Base-by-base conservation (phyloP, 1,284 basidiomycete species). In the Ustilago curta region DNA sequence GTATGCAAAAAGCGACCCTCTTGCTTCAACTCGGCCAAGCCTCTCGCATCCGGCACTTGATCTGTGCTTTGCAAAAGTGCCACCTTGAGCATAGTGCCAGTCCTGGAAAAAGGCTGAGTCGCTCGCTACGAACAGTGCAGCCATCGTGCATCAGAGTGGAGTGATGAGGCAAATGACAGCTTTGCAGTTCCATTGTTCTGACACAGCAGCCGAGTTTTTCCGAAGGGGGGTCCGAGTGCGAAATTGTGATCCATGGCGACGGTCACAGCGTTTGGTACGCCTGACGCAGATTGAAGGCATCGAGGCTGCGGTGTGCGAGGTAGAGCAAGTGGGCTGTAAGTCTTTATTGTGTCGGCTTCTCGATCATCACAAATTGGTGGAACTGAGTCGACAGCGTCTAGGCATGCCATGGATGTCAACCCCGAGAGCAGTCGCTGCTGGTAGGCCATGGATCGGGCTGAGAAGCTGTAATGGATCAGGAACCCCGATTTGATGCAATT, bases 101-200 rank as follows among this genome's bases (percentile, higher is more conserved):
- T 37, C 11, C 7, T 27, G 9, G n/a, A n/a, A 45, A 23, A 27
- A 27, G 25, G 25, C 29, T 48, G 27, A 11, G 29, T 31, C 2
- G 27, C 9, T 48, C 29, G 47, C 31, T 31, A 31, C 29, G 27
- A 25, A 47, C 27, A 8, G 7, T 29, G 11, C 16, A 29, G 5
- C 23, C 14, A 7, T 25, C 8, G 2, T 18, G 45, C 23, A 31
- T n/a, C 8, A 5, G n/a, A 19, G 19, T n/a, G 29, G 47, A 48
- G 5, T n/a, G 47, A 48, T 31, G n/a, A 48, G 47, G 47, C 2
- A 27, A 19, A n/a, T 48, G 47, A 48, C 47, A 48, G 47, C 27
- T 37, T 37, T 48, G 29, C 27, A 19, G n/a, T 31, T n/a, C 47
- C 47, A 48, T 48, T 48, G 47, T 48, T 31, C n/a, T 21, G 27